These are phyloP conservation scores for Lachancea sp. DNA, from an alignment of 805 yeast species.

Conservation along the genomic window DNA sequence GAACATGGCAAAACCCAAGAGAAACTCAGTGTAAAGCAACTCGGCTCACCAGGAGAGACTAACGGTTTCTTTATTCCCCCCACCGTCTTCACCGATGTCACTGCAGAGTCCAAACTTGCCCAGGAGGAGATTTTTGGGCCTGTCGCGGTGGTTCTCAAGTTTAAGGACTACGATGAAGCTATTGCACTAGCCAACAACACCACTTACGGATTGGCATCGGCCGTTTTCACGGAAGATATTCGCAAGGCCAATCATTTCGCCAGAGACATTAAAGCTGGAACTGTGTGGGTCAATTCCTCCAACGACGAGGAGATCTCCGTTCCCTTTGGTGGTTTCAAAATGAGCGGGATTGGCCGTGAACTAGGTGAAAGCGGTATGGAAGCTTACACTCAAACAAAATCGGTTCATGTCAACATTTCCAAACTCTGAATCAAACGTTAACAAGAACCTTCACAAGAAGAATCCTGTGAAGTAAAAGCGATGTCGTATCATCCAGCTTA, in stretches of 20 bases:
- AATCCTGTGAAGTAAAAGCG: too few relatives aligned
- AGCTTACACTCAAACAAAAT: slow-evolving; percentile 66
- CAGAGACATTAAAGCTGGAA: slow-evolving; percentile 57
- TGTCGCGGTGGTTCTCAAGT: slow-evolving; percentile 35
- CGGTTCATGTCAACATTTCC: slow-evolving; percentile 49
- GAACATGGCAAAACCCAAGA: slow-evolving; percentile 37
- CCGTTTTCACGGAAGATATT: slow-evolving; percentile 62
- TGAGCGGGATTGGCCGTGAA: slow-evolving; percentile 78
- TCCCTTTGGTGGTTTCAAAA: slow-evolving; percentile 80
- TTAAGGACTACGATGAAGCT: slow-evolving; percentile 35
- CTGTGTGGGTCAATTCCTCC: slow-evolving; percentile 63
- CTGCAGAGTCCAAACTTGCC: slow-evolving; percentile 33
- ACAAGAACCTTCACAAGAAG: not conserved
- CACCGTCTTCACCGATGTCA: slow-evolving; percentile 37
- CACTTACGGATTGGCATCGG: slow-evolving; percentile 39
- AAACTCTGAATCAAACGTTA: slow-evolving; percentile 1
- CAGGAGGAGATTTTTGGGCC: slow-evolving; percentile 44
- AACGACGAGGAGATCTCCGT: slow-evolving; percentile 56
- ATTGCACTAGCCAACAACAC: slow-evolving; percentile 37
- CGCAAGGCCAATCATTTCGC: slow-evolving; percentile 58
- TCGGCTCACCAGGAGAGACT: slow-evolving; percentile 23
- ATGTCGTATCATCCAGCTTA: too few relatives aligned
- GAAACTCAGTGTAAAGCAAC: slow-evolving; percentile 38
- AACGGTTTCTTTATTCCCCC: slow-evolving; percentile 37
- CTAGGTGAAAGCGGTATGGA: slow-evolving; percentile 68